These are phyloP conservation scores for Leccinum subgranulosum DNA, from an alignment of 768 basidiomycete species.

Conservation along the genomic window DNA sequence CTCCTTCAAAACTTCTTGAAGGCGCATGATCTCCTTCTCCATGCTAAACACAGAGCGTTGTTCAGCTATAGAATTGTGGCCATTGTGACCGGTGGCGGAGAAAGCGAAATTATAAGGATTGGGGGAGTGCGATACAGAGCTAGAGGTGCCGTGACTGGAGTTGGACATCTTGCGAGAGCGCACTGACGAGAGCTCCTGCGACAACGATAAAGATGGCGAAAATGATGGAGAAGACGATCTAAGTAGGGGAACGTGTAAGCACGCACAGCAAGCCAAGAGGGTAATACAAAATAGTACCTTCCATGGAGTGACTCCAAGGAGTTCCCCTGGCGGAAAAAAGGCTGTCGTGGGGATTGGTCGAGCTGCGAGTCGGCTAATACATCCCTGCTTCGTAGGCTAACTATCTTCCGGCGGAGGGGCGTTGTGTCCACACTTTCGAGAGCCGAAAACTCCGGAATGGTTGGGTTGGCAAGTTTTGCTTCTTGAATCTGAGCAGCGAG, in stretches of 20 bases:
- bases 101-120: slow-evolving; percentile 58
- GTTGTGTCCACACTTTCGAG: slow-evolving; percentile 42
- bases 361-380: slow-evolving; percentile 40
- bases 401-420: slow-evolving; percentile 51
- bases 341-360: slow-evolving; percentile 56
- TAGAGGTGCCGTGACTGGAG: slow-evolving; percentile 73
- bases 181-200: slow-evolving; percentile 92
- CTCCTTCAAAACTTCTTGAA: slow-evolving; percentile 89
- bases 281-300: slow-evolving; percentile 49
- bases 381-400: slow-evolving; percentile 49
- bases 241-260: slow-evolving; percentile 15
- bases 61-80: slow-evolving; percentile 29
- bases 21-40: slow-evolving; percentile 92
- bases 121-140: slow-evolving; percentile 59
- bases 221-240: slow-evolving; percentile 92
- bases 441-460: slow-evolving; percentile 39
- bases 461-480: slow-evolving; percentile 60
- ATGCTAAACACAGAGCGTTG: slow-evolving; percentile 83
- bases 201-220: slow-evolving; percentile 93
- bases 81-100: slow-evolving; percentile 43
- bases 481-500: slow-evolving; percentile 90
- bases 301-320: slow-evolving; percentile 85
- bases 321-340: slow-evolving; percentile 87
- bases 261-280: not conserved
- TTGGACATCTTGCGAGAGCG: slow-evolving; percentile 81